Conservation (phyloP, 2,329 filamentous ascomycete species). For the Paraphaeosphaeria sporulosa region DNA sequence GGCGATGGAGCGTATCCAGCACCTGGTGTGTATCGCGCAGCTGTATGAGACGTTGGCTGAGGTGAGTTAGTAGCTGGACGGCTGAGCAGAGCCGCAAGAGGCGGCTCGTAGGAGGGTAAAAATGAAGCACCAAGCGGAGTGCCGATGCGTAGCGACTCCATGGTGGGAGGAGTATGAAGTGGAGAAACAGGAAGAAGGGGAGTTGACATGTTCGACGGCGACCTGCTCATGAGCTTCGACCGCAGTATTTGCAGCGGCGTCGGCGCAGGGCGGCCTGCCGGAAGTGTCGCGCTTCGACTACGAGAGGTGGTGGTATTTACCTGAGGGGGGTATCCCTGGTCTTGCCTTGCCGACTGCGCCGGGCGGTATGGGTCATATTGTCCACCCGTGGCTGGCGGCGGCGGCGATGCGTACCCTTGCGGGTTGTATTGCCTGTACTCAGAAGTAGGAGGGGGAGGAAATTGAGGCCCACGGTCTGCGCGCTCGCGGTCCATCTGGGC, state of each 20-base stretch:
- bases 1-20: constrained; percentile 44
- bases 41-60: constrained; percentile 38
- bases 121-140: constrained; percentile 42
- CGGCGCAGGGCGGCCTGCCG: constrained; percentile 30
- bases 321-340: constrained; percentile 43
- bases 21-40: constrained; percentile 42
- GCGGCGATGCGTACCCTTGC: constrained; percentile 40
- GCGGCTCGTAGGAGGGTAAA: constrained; percentile 46
- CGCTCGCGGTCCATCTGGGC: constrained; percentile 38
- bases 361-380: constrained; percentile 30
- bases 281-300: constrained; percentile 38
- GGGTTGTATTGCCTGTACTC: constrained; percentile 48
- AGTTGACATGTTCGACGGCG: constrained; percentile 26
- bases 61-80: constrained; percentile 43
- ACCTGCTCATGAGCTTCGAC: constrained; percentile 32
- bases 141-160: constrained; percentile 32
- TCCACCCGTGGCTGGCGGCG: constrained; percentile 17
- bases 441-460: constrained; percentile 41
- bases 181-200: constrained; percentile 27
- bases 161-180: constrained; percentile 23
- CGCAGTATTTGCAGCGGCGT: constrained; percentile 30
- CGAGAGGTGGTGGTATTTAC: constrained; percentile 44
- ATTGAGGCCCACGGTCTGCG: constrained; percentile 34
- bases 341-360: constrained; percentile 33
- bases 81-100: constrained; percentile 42